Evolutionary conservation across 2,329 filamentous ascomycete species (phyloP), one percentile per base, ranked within the genome.

Genomic region (Penicillium occitanis): DNA sequence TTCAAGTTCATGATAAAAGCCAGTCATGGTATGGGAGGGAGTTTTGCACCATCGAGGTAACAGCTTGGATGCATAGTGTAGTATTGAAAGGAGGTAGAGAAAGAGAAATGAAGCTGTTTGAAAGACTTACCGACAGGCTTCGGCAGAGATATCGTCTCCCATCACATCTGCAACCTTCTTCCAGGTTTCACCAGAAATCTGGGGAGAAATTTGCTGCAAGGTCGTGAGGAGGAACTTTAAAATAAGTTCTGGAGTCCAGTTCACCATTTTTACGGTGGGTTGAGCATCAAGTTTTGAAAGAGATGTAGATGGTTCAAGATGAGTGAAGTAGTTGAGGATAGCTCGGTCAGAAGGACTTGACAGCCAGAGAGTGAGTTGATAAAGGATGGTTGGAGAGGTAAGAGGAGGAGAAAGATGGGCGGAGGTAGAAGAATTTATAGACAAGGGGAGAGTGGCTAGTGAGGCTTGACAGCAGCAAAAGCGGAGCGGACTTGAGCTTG

Each of bases 101-200:
- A 30, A 25, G 14, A 28, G 48, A 51, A 51, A 11, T 5, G 8
- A 33, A 35, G 17, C 10, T 50, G 14, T 4, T 35, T 8, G 17
- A 19, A 11, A 61, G 17, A 51, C 60, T 46, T 63, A 66, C 61
- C 55, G 53, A 11, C 65, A 66, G 0, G 65, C 48, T 8, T 58
- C 53, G 4, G 28, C 25, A n/a, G 65, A 19, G 19, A 63, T 30
- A 0, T 58, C 60, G 2, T 30, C 7, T 8, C 65, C 65, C 65
- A 66, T 63, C 0, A 17, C 13, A 2, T 48, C 33, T 2, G 64
- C 59, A 5, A 66, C 50, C 3, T 30, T 44, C 5, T 30, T 35
- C 64, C 64, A 66, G 25, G 4, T 7, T 3, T 64, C 62, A 5
- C 62, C 17, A 13, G 51, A 48, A 13, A 64, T 8, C 6, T 46